Percentiles rank a stretch among this genome's conserved stretches.
Evolutionary conservation across 2,329 filamentous ascomycete genomes (phyloP).

Genomic region (Aspergillus sp.): DNA sequence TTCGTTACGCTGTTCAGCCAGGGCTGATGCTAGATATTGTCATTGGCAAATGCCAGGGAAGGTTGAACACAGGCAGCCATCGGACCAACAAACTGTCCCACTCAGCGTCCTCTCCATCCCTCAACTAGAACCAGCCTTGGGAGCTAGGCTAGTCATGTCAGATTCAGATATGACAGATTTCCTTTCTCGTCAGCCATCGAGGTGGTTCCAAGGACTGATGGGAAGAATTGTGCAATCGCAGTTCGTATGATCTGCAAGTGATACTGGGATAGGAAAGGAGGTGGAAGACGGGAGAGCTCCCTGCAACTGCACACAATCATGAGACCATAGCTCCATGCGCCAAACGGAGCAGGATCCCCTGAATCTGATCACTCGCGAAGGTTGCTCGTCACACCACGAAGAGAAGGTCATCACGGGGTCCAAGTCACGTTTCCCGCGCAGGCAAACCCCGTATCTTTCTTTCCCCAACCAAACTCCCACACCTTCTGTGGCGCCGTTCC

Average conservation of each 20-base stretch:
- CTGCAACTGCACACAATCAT: conserved; percentile 10
- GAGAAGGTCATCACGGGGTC: not conserved
- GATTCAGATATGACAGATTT: not conserved
- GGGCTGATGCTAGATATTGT: not conserved
- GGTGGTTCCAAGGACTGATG: not conserved
- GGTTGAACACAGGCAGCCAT: not conserved
- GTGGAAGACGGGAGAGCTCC: not conserved
- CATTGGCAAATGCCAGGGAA: not conserved
- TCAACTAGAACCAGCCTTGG: not conserved
- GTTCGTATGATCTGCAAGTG: conserved; percentile 16
- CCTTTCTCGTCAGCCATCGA: not conserved
- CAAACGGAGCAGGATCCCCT: not conserved
- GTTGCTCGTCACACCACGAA: no score
- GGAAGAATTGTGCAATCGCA: conserved; percentile 12
- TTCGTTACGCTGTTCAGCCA: not conserved
- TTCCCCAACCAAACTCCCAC: not conserved
- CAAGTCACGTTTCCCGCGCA: conserved; percentile 11
- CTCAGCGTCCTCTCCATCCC: not conserved
- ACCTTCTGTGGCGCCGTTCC: not conserved
- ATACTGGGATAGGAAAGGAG: conserved; percentile 17
- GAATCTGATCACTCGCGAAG: not conserved
- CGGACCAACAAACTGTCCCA: not conserved
- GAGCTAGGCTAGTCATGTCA: not conserved
- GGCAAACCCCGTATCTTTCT: not conserved
- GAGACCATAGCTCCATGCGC: conserved; percentile 7